Percentiles rank a stretch among this genome's conserved stretches.
Evolutionary conservation across 2,329 filamentous ascomycete genomes (phyloP).

Genomic region (Coniochaeta ligniaria): DNA sequence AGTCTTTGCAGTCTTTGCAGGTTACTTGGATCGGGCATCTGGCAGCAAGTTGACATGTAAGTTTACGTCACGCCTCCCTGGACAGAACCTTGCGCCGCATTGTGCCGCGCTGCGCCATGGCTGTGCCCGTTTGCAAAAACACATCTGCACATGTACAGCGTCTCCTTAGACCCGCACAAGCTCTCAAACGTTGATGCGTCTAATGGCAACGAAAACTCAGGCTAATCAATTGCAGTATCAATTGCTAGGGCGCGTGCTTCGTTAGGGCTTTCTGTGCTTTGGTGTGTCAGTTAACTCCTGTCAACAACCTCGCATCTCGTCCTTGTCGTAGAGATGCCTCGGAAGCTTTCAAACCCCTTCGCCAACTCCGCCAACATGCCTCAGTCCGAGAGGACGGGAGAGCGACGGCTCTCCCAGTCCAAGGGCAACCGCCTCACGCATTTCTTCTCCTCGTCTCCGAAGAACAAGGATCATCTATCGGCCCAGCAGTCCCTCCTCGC

Average conservation of each 20-base stretch:
- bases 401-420: slow-evolving; percentile 53
- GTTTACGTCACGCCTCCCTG: neutral
- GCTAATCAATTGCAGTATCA: neutral
- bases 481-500: slow-evolving; percentile 62
- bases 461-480: slow-evolving; percentile 60
- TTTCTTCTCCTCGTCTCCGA: slow-evolving; percentile 76
- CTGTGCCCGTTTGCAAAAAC: neutral
- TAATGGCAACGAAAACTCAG: neutral
- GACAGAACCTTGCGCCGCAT: neutral
- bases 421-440: slow-evolving; percentile 73
- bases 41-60: neutral
- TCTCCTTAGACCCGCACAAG: neutral
- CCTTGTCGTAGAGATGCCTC: slow-evolving; percentile 42
- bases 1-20: neutral
- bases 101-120: neutral
- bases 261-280: neutral
- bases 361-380: slow-evolving; percentile 40
- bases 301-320: slow-evolving; percentile 1
- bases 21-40: neutral
- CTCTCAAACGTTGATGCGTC: neutral
- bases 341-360: slow-evolving; percentile 52
- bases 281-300: neutral
- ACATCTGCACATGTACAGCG: neutral
- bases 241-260: neutral
- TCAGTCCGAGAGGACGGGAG: slow-evolving; percentile 40